Evolutionary conservation across 495 filamentous ascomycete species (phyloP), one percentile per base, ranked within the genome.

Genomic region (Neurospora sp.): DNA sequence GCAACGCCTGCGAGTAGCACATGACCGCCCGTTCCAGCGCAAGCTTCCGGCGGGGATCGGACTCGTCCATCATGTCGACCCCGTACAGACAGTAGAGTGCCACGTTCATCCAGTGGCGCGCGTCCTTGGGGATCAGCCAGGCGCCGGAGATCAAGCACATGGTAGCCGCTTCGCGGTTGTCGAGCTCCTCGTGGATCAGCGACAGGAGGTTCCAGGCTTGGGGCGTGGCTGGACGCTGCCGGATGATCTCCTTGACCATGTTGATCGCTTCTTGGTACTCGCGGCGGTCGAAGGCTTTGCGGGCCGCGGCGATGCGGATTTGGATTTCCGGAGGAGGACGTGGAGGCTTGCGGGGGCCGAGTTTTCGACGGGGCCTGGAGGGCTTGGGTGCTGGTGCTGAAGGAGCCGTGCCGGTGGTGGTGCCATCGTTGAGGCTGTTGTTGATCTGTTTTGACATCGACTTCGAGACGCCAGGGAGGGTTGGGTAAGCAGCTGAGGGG

Each of bases 211-310:
- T 89, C 87, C 95, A 94, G 38, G 94, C 91, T 27, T 88, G 85
- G 74, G 91, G 91, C 71, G 94, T 92, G 78, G 97, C 94, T 16
- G 92, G 91, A 77, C 97, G 97, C 76, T 90, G 86, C 72, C 92
- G 88, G 70, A 97, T 89, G 12, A 94, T 91, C 77, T 89, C 88
- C 68, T 85, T 83, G 12, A 91, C 87, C 61, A 88, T 83, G 3
- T 88, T 82, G 39, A 88, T 84, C 12, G 93, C 91, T 42, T 85
- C 82, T 38, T 90, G 88, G 77, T 90, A 90, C 61, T 91, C 85
- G 12, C 86, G 85, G 70, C 88, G 84, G 73, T 93, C 88, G 78
- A 91, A 95, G 2, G 90, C 88, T 38, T 89, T 86, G 37, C 88
- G 91, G 8, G 93, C 93, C 76, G 89, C 81, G n/a, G 86, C 88